These are phyloP conservation scores for Aspergillus neoniger DNA, from an alignment of 2,329 filamentous ascomycete genomes.

Conservation along the genomic window DNA sequence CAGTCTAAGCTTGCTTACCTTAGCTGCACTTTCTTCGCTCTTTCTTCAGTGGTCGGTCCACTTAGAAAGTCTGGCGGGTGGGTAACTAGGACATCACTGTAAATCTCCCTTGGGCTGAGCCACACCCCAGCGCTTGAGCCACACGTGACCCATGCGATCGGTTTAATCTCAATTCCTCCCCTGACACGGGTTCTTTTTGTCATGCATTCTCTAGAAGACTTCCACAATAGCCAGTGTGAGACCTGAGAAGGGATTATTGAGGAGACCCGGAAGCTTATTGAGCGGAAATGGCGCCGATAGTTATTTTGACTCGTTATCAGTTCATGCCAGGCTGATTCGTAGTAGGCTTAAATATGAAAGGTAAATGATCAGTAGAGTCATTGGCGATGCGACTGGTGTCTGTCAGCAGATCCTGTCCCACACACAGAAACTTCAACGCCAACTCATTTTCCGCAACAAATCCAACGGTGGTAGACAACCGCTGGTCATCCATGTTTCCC, in stretches of 20 bases:
- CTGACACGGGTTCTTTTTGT: background rate
- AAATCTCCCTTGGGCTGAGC: constrained; percentile 1
- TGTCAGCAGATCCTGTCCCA: background rate
- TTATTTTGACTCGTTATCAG: background rate
- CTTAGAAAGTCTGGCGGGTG: background rate
- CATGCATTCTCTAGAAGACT: background rate
- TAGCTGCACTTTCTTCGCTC: background rate
- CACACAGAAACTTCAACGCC: background rate
- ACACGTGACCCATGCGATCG: background rate
- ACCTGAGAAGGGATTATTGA: background rate
- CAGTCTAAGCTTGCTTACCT: background rate
- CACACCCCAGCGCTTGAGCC: background rate
- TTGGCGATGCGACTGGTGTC: background rate
- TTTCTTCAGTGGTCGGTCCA: background rate
- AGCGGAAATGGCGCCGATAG: background rate
- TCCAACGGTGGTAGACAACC: background rate
- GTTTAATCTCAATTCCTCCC: background rate
- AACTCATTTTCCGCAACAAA: background rate
- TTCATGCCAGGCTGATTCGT: background rate
- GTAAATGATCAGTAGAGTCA: too few species aligned
- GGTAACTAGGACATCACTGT: background rate
- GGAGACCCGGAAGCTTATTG: background rate
- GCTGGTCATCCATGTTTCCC: background rate
- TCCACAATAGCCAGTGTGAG: background rate
- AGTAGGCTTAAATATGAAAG: background rate